Evolutionary conservation across 495 filamentous ascomycete species (phyloP), one percentile per base, ranked within the genome.

Genomic region (Penicillium canariense): DNA sequence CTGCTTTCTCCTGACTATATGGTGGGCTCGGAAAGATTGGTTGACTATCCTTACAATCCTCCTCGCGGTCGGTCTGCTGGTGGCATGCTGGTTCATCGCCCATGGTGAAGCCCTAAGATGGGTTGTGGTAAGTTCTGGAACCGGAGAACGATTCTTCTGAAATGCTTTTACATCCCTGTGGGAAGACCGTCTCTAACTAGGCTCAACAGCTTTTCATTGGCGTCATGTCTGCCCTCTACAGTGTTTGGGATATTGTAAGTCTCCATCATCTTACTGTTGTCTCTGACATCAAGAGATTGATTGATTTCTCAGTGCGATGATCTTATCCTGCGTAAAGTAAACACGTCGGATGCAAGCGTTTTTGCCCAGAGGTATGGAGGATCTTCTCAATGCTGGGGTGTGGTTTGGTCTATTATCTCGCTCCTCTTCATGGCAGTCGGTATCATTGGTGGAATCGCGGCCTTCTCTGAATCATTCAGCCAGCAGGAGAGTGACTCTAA

Each of bases 171-270:
- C 17, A n/a, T 25, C 1, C 18, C 12, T 28, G 7, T 3, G 1
- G n/a, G 0, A 34, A 15, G 9, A 11, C n/a, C 14, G 14, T 10
- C 4, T 39, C 50, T 61, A 25, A 58, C 36, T 9, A 0, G 4
- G 0, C 11, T 12, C 7, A 15, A 11, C 45, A 77, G 65, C 77
- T 92, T 27, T 91, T 91, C 58, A 90, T 92, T 52, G 88, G 87
- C 14, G 87, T 91, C 46, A 91, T 91, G 88, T 84, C 79, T 18
- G 80, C 78, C 12, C 76, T 90, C 10, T 91, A 91, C 62, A 87
- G 84, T 58, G 87, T 88, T 25, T 91, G 88, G 88, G 88, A 91
- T 81, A 91, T 91, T 67, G 84, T 87, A 67, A 73, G 84, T 72
- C 36, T 27, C 12, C 3, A 4, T 7, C 11, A 20, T 5, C 15